phyloP scores from a whole-genome alignment of 2,329 filamentous ascomycete genomes.

The Xylaria arbuscula region DNA sequence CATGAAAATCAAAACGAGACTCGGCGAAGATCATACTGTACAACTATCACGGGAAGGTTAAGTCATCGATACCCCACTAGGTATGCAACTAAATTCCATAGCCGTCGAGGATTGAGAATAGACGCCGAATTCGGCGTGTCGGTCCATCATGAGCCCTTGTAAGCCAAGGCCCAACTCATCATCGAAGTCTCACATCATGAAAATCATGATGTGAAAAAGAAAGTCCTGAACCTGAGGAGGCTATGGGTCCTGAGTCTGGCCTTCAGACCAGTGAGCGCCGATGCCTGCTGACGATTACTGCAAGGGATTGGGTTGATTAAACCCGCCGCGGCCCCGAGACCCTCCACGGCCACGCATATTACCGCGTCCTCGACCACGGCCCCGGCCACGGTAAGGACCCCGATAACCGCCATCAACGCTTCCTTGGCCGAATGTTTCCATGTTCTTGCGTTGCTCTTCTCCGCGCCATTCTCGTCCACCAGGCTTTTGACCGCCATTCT shows the following conservation, averaged over 20 bases:
- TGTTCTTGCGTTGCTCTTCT: slow-evolving; percentile 94
- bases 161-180: not conserved
- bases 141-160: not conserved
- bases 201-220: slow-evolving; percentile 2
- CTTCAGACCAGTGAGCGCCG: not conserved
- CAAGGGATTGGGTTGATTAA: slow-evolving; percentile 36
- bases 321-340: slow-evolving; percentile 52
- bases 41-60: slow-evolving; percentile 25
- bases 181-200: not conserved
- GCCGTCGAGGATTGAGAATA: slow-evolving; percentile 9
- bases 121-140: not conserved
- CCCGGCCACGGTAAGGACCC: slow-evolving; percentile 81
- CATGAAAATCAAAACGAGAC: slow-evolving; percentile 41
- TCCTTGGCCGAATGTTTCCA: slow-evolving; percentile 97
- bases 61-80: slow-evolving; percentile 7
- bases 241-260: too few species aligned
- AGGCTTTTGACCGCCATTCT: slow-evolving; percentile 73
- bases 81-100: slow-evolving; percentile 1
- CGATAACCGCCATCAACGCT: slow-evolving; percentile 87
- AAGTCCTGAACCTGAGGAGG: not conserved
- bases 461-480: slow-evolving; percentile 88
- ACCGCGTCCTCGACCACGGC: slow-evolving; percentile 73
- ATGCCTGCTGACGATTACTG: slow-evolving; percentile 36
- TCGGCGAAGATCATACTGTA: slow-evolving; percentile 41
- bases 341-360: slow-evolving; percentile 58